phyloP scores from a whole-genome alignment of 2,329 filamentous ascomycete genomes.

The Cladophialophora carrionii region DNA sequence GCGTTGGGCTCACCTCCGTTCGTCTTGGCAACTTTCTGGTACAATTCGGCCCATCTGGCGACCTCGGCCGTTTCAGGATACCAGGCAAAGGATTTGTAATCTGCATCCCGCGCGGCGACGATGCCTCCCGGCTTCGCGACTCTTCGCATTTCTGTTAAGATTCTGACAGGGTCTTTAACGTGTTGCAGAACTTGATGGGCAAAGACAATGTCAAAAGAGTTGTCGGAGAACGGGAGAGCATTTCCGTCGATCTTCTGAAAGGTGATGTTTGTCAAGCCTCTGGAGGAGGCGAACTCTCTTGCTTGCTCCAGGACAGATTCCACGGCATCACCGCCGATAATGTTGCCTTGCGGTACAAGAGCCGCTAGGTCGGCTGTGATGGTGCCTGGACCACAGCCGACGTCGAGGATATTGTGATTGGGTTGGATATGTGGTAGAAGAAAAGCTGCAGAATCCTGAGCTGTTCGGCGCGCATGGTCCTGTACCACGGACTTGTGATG shows the following conservation, averaged over 20 bases:
- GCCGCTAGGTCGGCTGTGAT: constrained; percentile 49
- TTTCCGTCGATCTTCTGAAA: constrained; percentile 49
- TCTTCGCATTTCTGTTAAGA: constrained; percentile 59
- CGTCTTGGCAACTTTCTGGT: constrained; percentile 39
- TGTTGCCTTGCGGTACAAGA: constrained; percentile 46
- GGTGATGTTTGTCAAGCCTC: constrained; percentile 43
- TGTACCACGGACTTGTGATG: constrained; percentile 46
- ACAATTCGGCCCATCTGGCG: constrained; percentile 39
- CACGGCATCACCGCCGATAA: constrained; percentile 45
- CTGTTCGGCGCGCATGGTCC: constrained; percentile 44
- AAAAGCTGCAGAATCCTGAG: constrained; percentile 46
- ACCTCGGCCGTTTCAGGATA: constrained; percentile 41
- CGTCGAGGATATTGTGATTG: constrained; percentile 47
- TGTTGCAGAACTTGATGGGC: constrained; percentile 64
- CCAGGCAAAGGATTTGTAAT: constrained; percentile 41
- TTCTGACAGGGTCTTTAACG: constrained; percentile 55
- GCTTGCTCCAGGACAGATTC: constrained; percentile 43
- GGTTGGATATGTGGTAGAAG: constrained; percentile 46
- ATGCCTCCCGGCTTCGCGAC: constrained; percentile 59
- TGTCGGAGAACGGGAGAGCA: constrained; percentile 50
- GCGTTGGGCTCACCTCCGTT: constrained; percentile 43
- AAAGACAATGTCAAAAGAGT: constrained; percentile 63
- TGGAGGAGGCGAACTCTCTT: constrained; percentile 38
- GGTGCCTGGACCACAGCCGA: constrained; percentile 52
- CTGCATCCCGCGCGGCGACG: constrained; percentile 52